Evolutionary conservation across 495 filamentous ascomycete species (phyloP).

Genomic region (Penicillium alfredii): DNA sequence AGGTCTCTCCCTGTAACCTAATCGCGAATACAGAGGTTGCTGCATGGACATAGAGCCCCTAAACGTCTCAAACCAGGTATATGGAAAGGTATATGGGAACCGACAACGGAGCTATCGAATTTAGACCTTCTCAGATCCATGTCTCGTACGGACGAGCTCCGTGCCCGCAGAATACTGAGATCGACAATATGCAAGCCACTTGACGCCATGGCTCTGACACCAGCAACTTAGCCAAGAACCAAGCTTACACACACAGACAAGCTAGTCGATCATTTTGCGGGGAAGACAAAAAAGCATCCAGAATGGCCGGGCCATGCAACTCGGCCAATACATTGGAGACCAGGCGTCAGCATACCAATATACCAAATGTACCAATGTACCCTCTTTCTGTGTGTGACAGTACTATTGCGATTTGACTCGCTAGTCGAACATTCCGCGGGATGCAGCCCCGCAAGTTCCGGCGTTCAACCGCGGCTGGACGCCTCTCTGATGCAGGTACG

Average conservation of each 20-base stretch:
- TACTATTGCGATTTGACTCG: too few relatives aligned
- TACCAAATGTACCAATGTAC: too few relatives aligned
- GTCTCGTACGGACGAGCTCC: slow-evolving; percentile 1
- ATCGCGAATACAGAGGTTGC: too few relatives aligned
- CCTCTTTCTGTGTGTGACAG: too few relatives aligned
- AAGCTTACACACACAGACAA: too few relatives aligned
- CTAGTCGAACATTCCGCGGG: slow-evolving; percentile 11
- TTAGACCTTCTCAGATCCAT: slow-evolving; percentile 14
- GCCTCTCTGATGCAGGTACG: slow-evolving; percentile 7
- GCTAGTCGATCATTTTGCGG: slow-evolving; percentile 14
- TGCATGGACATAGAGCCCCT: too few relatives aligned
- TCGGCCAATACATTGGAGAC: slow-evolving; percentile 4
- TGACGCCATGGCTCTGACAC: slow-evolving; percentile 3
- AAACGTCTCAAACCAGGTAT: too few relatives aligned
- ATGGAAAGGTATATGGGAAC: slow-evolving; percentile 12
- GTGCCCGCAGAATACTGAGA: slow-evolving; percentile 1
- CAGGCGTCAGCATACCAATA: too few relatives aligned
- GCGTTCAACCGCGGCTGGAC: too few relatives aligned
- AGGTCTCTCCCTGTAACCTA: too few relatives aligned
- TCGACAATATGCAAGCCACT: slow-evolving; percentile 14
- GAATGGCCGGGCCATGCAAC: slow-evolving; percentile 5
- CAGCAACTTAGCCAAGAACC: too few relatives aligned
- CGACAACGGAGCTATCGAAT: slow-evolving; percentile 13
- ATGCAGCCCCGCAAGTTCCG: too few relatives aligned
- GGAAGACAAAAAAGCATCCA: slow-evolving; percentile 11